phyloP scores from a whole-genome alignment of 139 green algal species.

The Diplosphaera chodatii region DNA sequence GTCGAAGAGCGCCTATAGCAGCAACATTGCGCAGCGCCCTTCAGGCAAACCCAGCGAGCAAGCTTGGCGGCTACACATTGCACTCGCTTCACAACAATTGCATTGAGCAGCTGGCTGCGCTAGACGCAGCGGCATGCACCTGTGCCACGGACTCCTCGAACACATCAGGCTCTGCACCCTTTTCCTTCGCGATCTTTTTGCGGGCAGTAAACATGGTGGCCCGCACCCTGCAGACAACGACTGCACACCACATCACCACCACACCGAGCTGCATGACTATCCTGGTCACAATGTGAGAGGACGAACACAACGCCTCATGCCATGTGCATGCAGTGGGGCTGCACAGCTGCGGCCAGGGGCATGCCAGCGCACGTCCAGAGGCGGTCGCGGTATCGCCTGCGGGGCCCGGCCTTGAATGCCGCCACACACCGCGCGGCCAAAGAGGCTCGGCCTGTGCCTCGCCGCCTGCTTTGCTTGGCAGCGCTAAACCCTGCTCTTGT shows the following conservation, averaged over 20 bases:
- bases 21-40: not conserved
- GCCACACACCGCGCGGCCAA: not conserved
- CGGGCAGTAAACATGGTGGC: conserved; percentile 62
- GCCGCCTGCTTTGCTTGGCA: not conserved
- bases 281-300: too few relatives aligned
- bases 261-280: too few relatives aligned
- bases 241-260: too few relatives aligned
- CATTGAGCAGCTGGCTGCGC: not conserved
- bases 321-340: too few relatives aligned
- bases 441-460: not conserved
- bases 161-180: conserved; percentile 78
- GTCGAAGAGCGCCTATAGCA: conserved; percentile 94
- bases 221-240: not conserved
- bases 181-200: conserved; percentile 99
- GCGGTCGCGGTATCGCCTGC: not conserved
- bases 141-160: conserved; percentile 98
- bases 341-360: too few relatives aligned
- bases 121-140: conserved; percentile 42
- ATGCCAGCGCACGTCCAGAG: too few relatives aligned
- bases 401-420: too few relatives aligned
- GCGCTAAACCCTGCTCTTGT: too few relatives aligned
- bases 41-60: too few relatives aligned
- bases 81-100: not conserved
- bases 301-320: too few relatives aligned
- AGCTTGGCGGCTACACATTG: too few relatives aligned